Evolutionary conservation across 225 moss, liverwort and hornwort genomes (phyloP).

Genomic region (Anthoceros angustus): DNA sequence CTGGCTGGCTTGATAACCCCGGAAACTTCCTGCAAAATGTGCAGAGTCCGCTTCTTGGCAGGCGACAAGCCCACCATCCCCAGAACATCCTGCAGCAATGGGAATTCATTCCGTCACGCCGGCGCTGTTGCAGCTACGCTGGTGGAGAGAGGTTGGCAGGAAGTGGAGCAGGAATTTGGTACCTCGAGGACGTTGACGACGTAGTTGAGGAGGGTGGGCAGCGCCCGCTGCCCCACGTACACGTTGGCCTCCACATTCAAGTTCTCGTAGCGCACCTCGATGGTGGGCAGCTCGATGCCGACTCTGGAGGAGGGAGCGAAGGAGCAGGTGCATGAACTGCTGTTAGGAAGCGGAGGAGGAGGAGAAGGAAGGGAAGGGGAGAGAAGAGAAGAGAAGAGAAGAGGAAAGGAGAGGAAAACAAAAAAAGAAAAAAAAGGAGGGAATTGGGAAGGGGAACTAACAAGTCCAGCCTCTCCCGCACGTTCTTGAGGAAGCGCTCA

Average conservation of each 20-base stretch:
- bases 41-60: constrained; percentile 13
- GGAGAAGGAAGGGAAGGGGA: no score
- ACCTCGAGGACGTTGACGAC: neutral
- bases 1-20: constrained; percentile 32
- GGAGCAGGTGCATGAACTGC: neutral
- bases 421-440: neutral
- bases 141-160: no score
- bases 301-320: constrained; percentile 11
- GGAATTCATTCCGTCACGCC: no score
- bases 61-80: constrained; percentile 5
- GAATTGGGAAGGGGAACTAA: neutral
- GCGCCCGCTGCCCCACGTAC: constrained; percentile 17
- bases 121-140: no score
- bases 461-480: constrained; percentile 54
- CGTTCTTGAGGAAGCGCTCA: constrained; percentile 33
- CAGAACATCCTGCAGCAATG: constrained; percentile 10
- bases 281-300: constrained; percentile 11
- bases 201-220: neutral
- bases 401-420: no score
- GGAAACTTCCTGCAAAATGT: constrained; percentile 20
- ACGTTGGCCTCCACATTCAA: constrained; percentile 11
- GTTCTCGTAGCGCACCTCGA: constrained; percentile 22
- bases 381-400: no score
- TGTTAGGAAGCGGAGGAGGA: no score
- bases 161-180: neutral